Evolutionary conservation across 805 yeast species (phyloP).

Genomic region (Lipomyces japonicus): DNA sequence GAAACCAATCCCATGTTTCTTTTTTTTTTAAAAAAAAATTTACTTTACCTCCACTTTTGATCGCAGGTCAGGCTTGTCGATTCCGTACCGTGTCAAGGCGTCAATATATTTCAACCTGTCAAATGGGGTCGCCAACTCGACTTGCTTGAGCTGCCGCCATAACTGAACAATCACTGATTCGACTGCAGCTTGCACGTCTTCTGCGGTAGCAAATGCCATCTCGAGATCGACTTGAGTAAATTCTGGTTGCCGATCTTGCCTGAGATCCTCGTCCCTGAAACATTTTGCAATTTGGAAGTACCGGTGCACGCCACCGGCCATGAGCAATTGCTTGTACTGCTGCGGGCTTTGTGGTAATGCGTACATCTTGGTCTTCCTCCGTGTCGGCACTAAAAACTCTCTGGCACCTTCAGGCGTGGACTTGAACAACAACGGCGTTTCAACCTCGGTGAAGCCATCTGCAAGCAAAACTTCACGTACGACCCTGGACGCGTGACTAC

Average conservation of each 20-base stretch:
- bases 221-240: slow-evolving; percentile 97
- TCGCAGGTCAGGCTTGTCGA: slow-evolving; percentile 91
- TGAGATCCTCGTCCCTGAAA: slow-evolving; percentile 91
- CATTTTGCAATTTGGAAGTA: slow-evolving; percentile 92
- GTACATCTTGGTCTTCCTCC: slow-evolving; percentile 58
- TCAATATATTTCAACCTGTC: slow-evolving; percentile 58
- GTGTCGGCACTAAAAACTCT: slow-evolving; percentile 90
- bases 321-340: slow-evolving; percentile 89
- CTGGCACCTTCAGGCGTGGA: slow-evolving; percentile 98
- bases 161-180: slow-evolving; percentile 52
- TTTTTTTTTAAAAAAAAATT: no score
- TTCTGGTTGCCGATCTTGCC: slow-evolving; percentile 96
- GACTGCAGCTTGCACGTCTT: slow-evolving; percentile 64
- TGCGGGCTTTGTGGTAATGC: slow-evolving; percentile 98
- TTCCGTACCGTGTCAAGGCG: slow-evolving; percentile 73
- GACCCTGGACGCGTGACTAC: slow-evolving; percentile 54
- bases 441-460: slow-evolving; percentile 68
- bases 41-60: slow-evolving; percentile 19
- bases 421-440: slow-evolving; percentile 88
- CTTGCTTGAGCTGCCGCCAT: slow-evolving; percentile 50
- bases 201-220: slow-evolving; percentile 72
- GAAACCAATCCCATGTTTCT: no score
- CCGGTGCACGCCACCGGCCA: slow-evolving; percentile 85
- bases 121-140: slow-evolving; percentile 31
- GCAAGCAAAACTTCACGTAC: slow-evolving; percentile 43